Evolutionary conservation across 768 basidiomycete species (phyloP), one percentile per base, ranked within the genome.

Genomic region (Collybiopsis confluens): DNA sequence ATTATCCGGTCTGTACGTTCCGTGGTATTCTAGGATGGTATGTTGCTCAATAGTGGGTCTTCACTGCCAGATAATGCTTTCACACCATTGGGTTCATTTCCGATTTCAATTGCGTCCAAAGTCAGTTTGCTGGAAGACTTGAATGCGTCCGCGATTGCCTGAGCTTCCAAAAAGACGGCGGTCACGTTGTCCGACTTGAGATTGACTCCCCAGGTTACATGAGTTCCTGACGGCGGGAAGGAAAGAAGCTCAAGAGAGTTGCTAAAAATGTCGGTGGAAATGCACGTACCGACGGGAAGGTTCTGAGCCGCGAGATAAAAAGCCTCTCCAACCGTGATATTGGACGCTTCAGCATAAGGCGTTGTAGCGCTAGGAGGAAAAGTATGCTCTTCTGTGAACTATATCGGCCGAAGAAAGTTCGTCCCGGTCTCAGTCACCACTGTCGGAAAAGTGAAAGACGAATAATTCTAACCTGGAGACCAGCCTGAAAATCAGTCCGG

Each of bases 201-300:
- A 64, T 88, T 87, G 44, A 87, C 69, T 13, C 84, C 85, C 83
- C 83, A 88, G 13, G 72, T 80, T 57, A 88, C 81, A 46, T 75
- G 77, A 9, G 83, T 84, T 23, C 77, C 83, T 83, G 58, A 5
- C 15, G 45, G 35, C 23, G 24, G 47, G 33, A 42, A 24, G 37
- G 30, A 33, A 33, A 33, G 30, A 13, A 33, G 30, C 30, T 48
- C 33, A 21, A 45, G 26, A 43, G 49, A 41, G 42, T 35, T 16
- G 33, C 26, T 43, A 36, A 54, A 18, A 35, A 37, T 27, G 36
- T 26, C 33, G 24, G 43, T 33, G 23, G 35, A 18, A 37, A 35
- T 46, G 30, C 33, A 36, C 68, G 48, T 61, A 77, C 82, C 72
- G 4, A 67, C 55, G 16, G 81, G 83, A 36, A 86, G 73, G 58